These are phyloP conservation scores for Arachis hypogaea DNA, from an alignment of 306 rosid genomes.

Conservation along the genomic window DNA sequence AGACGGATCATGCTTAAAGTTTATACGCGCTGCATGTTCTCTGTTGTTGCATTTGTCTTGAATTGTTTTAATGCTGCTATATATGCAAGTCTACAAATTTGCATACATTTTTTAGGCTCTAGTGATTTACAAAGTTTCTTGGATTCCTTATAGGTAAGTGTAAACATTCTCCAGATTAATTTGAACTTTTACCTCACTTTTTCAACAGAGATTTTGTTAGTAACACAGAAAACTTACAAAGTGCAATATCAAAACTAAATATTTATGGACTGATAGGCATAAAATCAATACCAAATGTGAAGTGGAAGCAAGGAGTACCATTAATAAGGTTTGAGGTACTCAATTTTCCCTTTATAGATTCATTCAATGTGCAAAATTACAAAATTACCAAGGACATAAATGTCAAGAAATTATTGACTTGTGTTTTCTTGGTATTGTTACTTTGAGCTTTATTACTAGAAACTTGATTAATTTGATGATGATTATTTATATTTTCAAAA, in stretches of 20 bases:
- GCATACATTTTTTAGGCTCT: slow-evolving; percentile 12
- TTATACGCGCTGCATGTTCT: neutral
- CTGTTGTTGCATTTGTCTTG: no score
- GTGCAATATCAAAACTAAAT: slow-evolving; percentile 12
- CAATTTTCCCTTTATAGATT: slow-evolving; percentile 20
- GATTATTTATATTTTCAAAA: no score
- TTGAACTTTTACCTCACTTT: slow-evolving; percentile 5
- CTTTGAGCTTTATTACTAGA: no score
- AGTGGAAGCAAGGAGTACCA: slow-evolving; percentile 18
- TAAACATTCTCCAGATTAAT: neutral
- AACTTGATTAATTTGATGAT: no score
- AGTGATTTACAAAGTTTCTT: slow-evolving; percentile 15
- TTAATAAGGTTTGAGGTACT: slow-evolving; percentile 28
- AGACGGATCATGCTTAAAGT: neutral
- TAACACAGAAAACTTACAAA: neutral
- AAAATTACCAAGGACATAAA: no score
- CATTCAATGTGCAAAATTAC: slow-evolving; percentile 10
- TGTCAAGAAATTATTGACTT: neutral
- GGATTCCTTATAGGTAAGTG: neutral
- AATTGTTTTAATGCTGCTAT: no score
- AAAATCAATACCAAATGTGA: neutral
- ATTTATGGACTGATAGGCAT: neutral
- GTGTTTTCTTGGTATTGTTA: no score
- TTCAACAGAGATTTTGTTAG: neutral
- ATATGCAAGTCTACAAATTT: no score